phyloP scores from a whole-genome alignment of 2,329 filamentous ascomycete genomes.

The Aureobasidium sp. region DNA sequence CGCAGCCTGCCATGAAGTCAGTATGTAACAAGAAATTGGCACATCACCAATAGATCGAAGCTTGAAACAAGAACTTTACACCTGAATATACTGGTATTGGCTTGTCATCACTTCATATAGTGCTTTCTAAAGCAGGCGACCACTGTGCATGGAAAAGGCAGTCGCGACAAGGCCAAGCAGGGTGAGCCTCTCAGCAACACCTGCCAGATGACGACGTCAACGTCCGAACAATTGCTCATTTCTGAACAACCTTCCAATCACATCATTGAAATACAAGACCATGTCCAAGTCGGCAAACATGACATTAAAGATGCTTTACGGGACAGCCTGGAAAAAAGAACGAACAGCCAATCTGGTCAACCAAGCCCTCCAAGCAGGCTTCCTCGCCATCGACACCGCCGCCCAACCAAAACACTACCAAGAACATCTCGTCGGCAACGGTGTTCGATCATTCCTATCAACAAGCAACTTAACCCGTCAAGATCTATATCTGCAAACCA shows the following conservation, averaged over 20 bases:
- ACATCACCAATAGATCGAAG: neutral
- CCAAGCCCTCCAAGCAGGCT: slow-evolving; percentile 58
- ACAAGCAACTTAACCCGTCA: slow-evolving; percentile 51
- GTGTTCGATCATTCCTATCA: slow-evolving; percentile 52
- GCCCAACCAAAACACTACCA: slow-evolving; percentile 72
- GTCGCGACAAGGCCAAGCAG: neutral
- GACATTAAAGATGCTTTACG: slow-evolving; percentile 55
- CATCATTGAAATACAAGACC: neutral
- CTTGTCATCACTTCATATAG: too few relatives aligned
- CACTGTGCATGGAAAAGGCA: neutral
- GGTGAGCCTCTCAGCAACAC: neutral
- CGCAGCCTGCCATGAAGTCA: neutral
- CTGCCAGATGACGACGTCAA: neutral
- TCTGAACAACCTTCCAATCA: neutral
- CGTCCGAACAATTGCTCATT: neutral
- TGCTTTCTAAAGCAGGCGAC: neutral
- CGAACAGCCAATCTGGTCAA: slow-evolving; percentile 59
- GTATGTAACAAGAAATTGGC: neutral
- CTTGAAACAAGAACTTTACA: neutral
- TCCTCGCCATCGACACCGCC: slow-evolving; percentile 68
- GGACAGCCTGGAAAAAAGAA: slow-evolving; percentile 80
- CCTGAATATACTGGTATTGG: neutral
- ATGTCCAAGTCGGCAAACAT: neutral
- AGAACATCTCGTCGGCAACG: slow-evolving; percentile 61
- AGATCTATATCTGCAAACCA: slow-evolving; percentile 74